Evolutionary conservation across 2,329 filamentous ascomycete genomes (phyloP).

Genomic region (Trichoderma harzianum): DNA sequence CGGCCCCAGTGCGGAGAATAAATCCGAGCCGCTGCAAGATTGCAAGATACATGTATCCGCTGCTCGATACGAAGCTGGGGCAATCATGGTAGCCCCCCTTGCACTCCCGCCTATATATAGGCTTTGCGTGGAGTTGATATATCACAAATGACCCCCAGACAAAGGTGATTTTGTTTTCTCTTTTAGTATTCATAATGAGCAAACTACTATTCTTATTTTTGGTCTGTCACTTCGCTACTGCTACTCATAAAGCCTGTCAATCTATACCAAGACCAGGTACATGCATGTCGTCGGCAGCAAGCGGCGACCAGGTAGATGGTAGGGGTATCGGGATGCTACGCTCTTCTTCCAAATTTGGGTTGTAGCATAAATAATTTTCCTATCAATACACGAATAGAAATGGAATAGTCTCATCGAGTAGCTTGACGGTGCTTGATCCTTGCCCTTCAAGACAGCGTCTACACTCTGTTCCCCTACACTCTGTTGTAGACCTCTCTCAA

Average conservation of each 20-base stretch:
- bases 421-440: not conserved
- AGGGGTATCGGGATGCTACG: slow-evolving; percentile 1
- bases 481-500: slow-evolving; percentile 7
- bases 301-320: not conserved
- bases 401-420: not conserved
- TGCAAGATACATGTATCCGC: not conserved
- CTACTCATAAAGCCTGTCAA: not conserved
- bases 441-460: not conserved
- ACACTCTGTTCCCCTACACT: not conserved
- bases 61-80: not conserved
- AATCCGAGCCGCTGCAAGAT: not conserved
- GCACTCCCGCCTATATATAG: not conserved
- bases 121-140: not conserved
- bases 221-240: not conserved
- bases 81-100: not conserved
- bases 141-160: not conserved
- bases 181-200: not conserved
- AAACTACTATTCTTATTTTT: not conserved
- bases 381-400: not conserved
- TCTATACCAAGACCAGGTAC: not conserved
- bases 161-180: not conserved
- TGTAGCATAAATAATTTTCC: not conserved
- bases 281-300: not conserved
- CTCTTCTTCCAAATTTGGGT: not conserved
- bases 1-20: slow-evolving; percentile 1